A percentile compares a stretch with the other conserved stretches of the same genome.
phyloP scores from a whole-genome alignment of 352 stramenopile species.

The Pythium dissotocum region DNA sequence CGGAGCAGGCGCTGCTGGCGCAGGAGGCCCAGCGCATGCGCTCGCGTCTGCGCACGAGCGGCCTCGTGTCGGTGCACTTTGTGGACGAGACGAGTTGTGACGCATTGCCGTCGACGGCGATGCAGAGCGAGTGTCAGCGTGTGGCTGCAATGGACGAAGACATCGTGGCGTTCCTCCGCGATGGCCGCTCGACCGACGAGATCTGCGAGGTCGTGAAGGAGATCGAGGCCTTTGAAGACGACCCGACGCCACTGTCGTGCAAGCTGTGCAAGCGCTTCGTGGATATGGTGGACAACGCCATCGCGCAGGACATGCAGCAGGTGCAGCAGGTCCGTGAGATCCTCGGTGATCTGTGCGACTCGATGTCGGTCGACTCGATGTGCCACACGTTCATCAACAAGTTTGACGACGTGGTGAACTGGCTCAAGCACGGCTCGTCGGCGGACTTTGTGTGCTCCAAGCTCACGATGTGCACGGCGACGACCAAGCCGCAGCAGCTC shows the following conservation, averaged over 20 bases:
- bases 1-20: constrained; percentile 43
- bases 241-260: constrained; percentile 54
- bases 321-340: constrained; percentile 71
- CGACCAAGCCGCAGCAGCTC: not conserved
- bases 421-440: constrained; percentile 71
- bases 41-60: constrained; percentile 36
- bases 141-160: constrained; percentile 46
- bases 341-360: constrained; percentile 75
- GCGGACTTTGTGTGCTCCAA: constrained; percentile 57
- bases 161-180: constrained; percentile 40
- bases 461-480: constrained; percentile 57
- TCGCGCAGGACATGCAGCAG: constrained; percentile 55
- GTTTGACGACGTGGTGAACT: constrained; percentile 77
- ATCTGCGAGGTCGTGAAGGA: constrained; percentile 44
- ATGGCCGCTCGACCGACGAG: constrained; percentile 46
- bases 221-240: constrained; percentile 14
- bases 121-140: constrained; percentile 46
- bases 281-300: constrained; percentile 64
- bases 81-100: constrained; percentile 52
- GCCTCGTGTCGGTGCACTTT: constrained; percentile 44
- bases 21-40: constrained; percentile 32
- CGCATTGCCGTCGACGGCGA: constrained; percentile 32
- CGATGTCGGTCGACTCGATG: constrained; percentile 68
- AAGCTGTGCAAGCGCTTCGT: constrained; percentile 80
- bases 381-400: constrained; percentile 79